Evolutionary conservation across 805 yeast genomes (phyloP), one percentile per base, ranked within the genome.

Genomic region (Zygosaccharomyces bisporus): DNA sequence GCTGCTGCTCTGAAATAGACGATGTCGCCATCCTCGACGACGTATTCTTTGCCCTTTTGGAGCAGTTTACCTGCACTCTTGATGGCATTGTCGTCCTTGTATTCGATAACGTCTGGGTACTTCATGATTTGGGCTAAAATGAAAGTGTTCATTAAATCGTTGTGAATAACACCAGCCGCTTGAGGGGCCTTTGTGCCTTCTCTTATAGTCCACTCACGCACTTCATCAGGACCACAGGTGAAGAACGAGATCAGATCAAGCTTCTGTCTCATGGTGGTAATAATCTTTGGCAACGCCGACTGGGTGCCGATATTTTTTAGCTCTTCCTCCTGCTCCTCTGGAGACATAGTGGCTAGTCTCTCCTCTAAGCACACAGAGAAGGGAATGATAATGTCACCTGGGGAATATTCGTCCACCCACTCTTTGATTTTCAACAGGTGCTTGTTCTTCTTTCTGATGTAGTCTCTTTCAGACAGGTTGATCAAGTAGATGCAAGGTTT

Each of bases 101-200:
- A 70, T 68, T 85, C 91, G 40, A 81, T 67, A 50, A 90, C 70
- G 62, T 89, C 97, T 18, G 75, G 77, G 71, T 79, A 93, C 61
- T 88, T 90, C 61, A 88, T 88, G 53, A 93, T 85, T 67, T 88
- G 89, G 35, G 98, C 99, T 58, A 88, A 80, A 60, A 93, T 89
- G 66, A 93, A 93, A 17, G 98, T 91, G 67, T 83, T 86, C 77
- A 87, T 90, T 66, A 91, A 79, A 71, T 91, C 99, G 31, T 90
- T 86, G 69, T 93, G 99, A 59, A 91, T 91, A 35, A 93, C 95
- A 66, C 97, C 98, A 17, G 99, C 99, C 35, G 99, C 98, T 62
- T 86, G 89, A n/a, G 99, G 99, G 43, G 97, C 97, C 57, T 86
- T 83, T 37, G 91, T 85, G 57, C 95, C 95, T 56, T 75, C 73